These are phyloP conservation scores for Acanthochlamys bracteata DNA, from an alignment of 106 monocot genomes.

Conservation along the genomic window DNA sequence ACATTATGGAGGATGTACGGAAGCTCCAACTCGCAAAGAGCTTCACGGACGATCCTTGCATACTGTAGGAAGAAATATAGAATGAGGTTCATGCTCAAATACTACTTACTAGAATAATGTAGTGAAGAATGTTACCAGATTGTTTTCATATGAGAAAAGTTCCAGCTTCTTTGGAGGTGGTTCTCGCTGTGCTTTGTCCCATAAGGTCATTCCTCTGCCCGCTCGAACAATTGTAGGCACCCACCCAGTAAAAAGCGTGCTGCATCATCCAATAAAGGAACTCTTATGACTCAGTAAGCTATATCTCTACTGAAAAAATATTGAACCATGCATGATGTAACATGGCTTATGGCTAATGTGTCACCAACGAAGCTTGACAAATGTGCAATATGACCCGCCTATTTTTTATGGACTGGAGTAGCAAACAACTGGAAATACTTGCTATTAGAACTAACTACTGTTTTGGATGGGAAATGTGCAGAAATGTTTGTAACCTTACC, in stretches of 20 bases:
- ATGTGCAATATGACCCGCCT: too few relatives aligned
- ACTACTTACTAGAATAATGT: background rate
- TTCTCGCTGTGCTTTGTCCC: slow-evolving; percentile 46
- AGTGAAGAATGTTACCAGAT: slow-evolving; percentile 33
- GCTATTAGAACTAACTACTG: too few relatives aligned
- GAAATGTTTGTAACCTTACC: slow-evolving; percentile 21
- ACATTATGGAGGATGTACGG: slow-evolving; percentile 82
- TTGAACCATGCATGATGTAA: too few relatives aligned
- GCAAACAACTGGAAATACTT: too few relatives aligned
- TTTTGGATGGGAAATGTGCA: too few relatives aligned
- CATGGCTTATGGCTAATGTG: too few relatives aligned
- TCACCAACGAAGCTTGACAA: too few relatives aligned
- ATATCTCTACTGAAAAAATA: background rate
- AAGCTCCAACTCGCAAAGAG: slow-evolving; percentile 87
- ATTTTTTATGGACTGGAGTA: too few relatives aligned
- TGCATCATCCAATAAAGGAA: slow-evolving; percentile 16
- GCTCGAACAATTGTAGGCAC: slow-evolving; percentile 81
- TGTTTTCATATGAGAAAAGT: slow-evolving; percentile 89
- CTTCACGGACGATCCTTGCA: slow-evolving; percentile 83
- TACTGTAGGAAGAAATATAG: slow-evolving; percentile 24
- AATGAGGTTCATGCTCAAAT: too few relatives aligned
- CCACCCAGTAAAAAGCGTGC: slow-evolving; percentile 89
- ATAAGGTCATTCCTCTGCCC: slow-evolving; percentile 82
- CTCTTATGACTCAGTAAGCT: too few relatives aligned
- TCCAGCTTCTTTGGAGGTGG: slow-evolving; percentile 53